These are phyloP conservation scores for Urochloa ruziziensis DNA, from an alignment of 176 grass and related monocot species.

Conservation along the genomic window DNA sequence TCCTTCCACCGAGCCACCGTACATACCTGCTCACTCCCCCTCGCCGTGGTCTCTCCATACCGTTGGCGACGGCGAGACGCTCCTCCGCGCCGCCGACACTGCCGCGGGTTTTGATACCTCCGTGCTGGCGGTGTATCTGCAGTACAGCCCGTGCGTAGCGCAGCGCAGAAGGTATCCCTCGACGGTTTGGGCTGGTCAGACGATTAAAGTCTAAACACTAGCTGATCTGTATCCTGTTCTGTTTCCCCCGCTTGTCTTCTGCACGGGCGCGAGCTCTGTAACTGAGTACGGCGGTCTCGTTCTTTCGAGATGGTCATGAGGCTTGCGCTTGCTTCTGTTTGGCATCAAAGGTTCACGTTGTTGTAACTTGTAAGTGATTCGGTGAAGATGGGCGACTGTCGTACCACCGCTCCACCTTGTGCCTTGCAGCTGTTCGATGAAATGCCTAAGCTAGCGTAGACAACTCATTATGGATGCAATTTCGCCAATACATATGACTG, in stretches of 20 bases:
- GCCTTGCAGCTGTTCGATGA: not conserved
- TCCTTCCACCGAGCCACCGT: no score
- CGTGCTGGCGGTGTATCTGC: not conserved
- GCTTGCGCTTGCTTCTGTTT: no score
- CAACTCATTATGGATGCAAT: not conserved
- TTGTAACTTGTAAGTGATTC: not conserved
- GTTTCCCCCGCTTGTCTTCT: not conserved
- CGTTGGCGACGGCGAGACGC: no score
- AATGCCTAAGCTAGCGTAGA: constrained; percentile 1
- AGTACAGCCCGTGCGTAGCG: not conserved
- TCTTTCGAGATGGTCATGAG: not conserved
- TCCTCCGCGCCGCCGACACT: not conserved
- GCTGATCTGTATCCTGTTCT: not conserved
- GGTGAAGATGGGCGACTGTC: not conserved
- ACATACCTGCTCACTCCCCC: no score
- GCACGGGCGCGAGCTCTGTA: not conserved
- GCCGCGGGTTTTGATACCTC: not conserved
- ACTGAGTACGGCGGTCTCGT: not conserved
- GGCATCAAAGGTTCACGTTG: not conserved
- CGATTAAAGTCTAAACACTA: not conserved
- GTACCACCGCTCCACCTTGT: not conserved
- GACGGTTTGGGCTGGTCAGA: not conserved
- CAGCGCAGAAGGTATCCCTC: not conserved
- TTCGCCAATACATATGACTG: not conserved
- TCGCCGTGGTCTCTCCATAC: no score